phyloP scores from a whole-genome alignment of 2,329 filamentous ascomycete species.

The Apiospora aurea region DNA sequence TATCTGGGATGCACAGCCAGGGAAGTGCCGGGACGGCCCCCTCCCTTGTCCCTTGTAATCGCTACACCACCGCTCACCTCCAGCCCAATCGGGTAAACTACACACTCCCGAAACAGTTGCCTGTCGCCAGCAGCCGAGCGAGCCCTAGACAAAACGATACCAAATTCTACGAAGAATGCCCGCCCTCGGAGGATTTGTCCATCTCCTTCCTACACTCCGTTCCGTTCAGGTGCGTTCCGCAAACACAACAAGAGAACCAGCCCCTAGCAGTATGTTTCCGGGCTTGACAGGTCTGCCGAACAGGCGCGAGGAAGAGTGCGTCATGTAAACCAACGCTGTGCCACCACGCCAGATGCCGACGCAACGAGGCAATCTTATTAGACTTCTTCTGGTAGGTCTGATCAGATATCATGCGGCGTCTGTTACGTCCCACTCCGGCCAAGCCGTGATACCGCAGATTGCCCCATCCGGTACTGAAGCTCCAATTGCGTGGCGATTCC shows the following conservation, averaged over 20 bases:
- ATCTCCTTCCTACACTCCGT: neutral
- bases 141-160: neutral
- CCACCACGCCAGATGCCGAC: neutral
- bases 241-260: neutral
- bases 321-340: conserved; percentile 1
- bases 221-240: neutral
- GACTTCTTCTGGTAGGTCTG: conserved; percentile 5
- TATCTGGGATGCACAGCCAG: neutral
- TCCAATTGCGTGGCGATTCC: neutral
- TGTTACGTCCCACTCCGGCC: neutral
- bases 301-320: neutral
- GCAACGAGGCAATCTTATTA: conserved; percentile 1
- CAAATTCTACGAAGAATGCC: neutral
- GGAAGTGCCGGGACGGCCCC: neutral
- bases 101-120: neutral
- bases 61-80: neutral
- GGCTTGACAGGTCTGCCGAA: conserved; percentile 4
- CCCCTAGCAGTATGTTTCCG: neutral
- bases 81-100: neutral
- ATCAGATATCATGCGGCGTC: neutral
- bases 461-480: neutral
- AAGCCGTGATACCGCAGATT: neutral
- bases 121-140: neutral
- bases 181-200: neutral
- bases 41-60: neutral